Base-by-base conservation (phyloP, 1,284 basidiomycete genomes). In the Taiwanofungus camphoratus region DNA sequence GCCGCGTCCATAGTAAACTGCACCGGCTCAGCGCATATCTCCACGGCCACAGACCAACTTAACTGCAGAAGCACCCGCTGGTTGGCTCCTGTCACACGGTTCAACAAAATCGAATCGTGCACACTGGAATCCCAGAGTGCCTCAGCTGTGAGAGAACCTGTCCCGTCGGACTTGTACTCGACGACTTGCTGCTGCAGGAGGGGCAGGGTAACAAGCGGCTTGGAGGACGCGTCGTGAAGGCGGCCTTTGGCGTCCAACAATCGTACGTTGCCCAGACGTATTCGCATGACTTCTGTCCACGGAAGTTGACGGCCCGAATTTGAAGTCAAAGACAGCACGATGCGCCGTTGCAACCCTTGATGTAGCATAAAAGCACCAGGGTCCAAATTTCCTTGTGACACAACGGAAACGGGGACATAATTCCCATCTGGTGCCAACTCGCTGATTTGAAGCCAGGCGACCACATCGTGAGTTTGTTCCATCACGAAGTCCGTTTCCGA, bases 41-140 rank as follows among this genome's bases (percentile, higher is more conserved):
- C 87, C n/a, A 94, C 80, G 7, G 81, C 83, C 13, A 97, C 76
- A 21, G 79, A 73, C 74, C 86, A 92, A 21, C 71, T 75, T 2
- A 96, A 59, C 52, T 87, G 84, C 24, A 97, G 62, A 26, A 97
- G 67, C 7, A 96, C 74, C 18, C 89, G 81, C 51, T 94, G 89
- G 34, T 82, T 82, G 4, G 77, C 60, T 1, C 78, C 72, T 1
- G 95, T 97, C 18, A 91, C 81, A 13, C 85, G 77, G 62, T 98
- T 95, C 46, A 99, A 74, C 41, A 94, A 71, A 13, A 81, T 64
- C 3, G 90, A 93, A 55, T 93, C 84, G 64, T 98, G 95, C 5
- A 92, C 71, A 46, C 92, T 91, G 2, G 90, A 91, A 66, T 99
- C 96, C 95, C 95, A 99, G 4, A 89, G 71, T 0, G 85, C 85